These are phyloP conservation scores for Trichophyton rubrum DNA, from an alignment of 2,329 filamentous ascomycete species.

Conservation along the genomic window DNA sequence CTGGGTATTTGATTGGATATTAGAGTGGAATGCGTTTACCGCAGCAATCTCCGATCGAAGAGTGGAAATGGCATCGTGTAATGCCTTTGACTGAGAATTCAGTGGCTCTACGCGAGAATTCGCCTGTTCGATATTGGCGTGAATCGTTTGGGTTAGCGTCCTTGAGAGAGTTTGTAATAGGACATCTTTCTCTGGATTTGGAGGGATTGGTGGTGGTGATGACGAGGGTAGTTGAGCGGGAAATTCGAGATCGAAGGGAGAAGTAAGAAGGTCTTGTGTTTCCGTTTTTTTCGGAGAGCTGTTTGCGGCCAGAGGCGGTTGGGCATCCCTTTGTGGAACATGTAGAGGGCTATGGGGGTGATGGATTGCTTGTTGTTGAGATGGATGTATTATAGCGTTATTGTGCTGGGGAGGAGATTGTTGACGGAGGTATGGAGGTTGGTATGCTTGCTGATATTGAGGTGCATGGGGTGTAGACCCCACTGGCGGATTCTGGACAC, in stretches of 20 bases:
- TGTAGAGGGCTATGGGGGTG: conserved; percentile 22
- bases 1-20: conserved; percentile 62
- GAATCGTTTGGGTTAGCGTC: conserved; percentile 56
- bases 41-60: conserved; percentile 63
- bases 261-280: conserved; percentile 48
- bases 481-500: background rate
- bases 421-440: background rate
- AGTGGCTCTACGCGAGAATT: conserved; percentile 62
- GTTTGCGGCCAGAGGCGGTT: conserved; percentile 11
- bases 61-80: conserved; percentile 54
- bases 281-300: conserved; percentile 20
- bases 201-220: conserved; percentile 73
- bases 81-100: conserved; percentile 63
- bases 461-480: conserved; percentile 3
- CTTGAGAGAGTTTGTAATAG: conserved; percentile 64
- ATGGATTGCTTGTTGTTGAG: conserved; percentile 14
- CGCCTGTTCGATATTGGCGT: conserved; percentile 58
- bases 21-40: conserved; percentile 56
- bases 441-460: conserved; percentile 1
- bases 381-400: background rate
- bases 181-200: conserved; percentile 89
- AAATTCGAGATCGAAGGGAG: conserved; percentile 48
- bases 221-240: conserved; percentile 32
- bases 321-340: background rate
- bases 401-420: conserved; percentile 14